phyloP scores from a whole-genome alignment of 495 filamentous ascomycete genomes.

The Arthonia radiata region DNA sequence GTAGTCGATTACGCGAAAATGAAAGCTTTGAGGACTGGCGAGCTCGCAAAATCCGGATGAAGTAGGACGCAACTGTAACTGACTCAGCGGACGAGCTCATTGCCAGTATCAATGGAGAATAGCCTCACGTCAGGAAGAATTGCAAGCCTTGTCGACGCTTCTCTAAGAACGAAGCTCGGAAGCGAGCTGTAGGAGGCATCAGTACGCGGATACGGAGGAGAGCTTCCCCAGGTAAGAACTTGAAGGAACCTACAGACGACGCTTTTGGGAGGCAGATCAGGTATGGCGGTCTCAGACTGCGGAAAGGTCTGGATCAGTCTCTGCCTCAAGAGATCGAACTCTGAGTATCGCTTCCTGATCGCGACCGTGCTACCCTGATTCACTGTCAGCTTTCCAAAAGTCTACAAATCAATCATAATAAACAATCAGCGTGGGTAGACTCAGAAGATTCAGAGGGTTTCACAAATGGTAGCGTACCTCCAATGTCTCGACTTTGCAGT shows the following conservation, averaged over 20 bases:
- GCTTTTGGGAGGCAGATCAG: conserved; percentile 43
- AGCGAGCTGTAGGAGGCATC: too few species aligned
- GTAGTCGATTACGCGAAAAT: too few species aligned
- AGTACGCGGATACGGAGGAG: too few species aligned
- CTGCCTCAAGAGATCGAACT: conserved; percentile 38
- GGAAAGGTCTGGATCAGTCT: conserved; percentile 38
- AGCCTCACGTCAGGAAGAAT: too few species aligned
- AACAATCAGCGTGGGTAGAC: background rate
- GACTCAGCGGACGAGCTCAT: too few species aligned
- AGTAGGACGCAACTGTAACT: too few species aligned
- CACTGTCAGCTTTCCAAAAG: background rate
- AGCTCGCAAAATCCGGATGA: too few species aligned
- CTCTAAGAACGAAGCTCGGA: conserved; percentile 44
- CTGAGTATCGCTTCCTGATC: conserved; percentile 29
- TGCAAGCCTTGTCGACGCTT: conserved; percentile 34
- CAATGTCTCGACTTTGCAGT: conserved; percentile 41
- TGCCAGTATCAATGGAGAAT: too few species aligned
- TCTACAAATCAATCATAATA: conserved; percentile 1
- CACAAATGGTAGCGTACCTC: conserved; percentile 24
- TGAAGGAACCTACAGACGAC: conserved; percentile 30
- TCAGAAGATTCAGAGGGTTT: conserved; percentile 2
- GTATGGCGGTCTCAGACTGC: conserved; percentile 35
- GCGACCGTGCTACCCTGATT: conserved; percentile 3
- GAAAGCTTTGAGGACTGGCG: too few species aligned
- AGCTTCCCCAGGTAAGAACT: background rate